phyloP scores from a whole-genome alignment of 441 rosid genomes.

The Erodium trifolium region DNA sequence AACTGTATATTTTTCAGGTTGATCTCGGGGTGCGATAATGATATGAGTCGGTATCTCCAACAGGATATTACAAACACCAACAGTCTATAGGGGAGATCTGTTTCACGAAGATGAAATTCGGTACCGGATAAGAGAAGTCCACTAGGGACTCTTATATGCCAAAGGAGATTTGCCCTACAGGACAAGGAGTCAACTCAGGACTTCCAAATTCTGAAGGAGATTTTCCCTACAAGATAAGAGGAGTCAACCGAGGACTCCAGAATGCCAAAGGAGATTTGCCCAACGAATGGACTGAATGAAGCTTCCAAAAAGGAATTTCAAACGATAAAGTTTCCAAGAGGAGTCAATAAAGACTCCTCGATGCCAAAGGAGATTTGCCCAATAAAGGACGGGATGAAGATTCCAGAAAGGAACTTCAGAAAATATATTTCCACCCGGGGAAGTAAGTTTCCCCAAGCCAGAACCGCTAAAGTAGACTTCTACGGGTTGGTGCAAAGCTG shows the following conservation, averaged over 20 bases:
- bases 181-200: slow-evolving; percentile 21
- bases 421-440: slow-evolving; percentile 26
- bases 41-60: neutral
- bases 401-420: slow-evolving; percentile 27
- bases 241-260: slow-evolving; percentile 38
- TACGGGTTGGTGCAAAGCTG: slow-evolving; percentile 27
- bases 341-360: neutral
- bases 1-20: neutral
- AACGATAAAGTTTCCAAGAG: neutral
- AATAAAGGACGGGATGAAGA: neutral
- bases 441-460: slow-evolving; percentile 22
- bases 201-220: slow-evolving; percentile 53
- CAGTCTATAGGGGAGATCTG: neutral
- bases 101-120: too few relatives aligned
- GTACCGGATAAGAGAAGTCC: neutral
- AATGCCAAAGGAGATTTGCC: slow-evolving; percentile 93
- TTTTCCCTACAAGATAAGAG: slow-evolving; percentile 48
- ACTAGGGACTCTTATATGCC: slow-evolving; percentile 9
- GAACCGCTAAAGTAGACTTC: slow-evolving; percentile 16
- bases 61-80: neutral
- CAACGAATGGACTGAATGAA: slow-evolving; percentile 33
- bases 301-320: slow-evolving; percentile 9
- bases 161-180: slow-evolving; percentile 22
- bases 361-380: slow-evolving; percentile 8
- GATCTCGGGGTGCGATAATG: neutral